phyloP scores from a whole-genome alignment of 352 stramenopile genomes.

The Phytopythium sindhum region DNA sequence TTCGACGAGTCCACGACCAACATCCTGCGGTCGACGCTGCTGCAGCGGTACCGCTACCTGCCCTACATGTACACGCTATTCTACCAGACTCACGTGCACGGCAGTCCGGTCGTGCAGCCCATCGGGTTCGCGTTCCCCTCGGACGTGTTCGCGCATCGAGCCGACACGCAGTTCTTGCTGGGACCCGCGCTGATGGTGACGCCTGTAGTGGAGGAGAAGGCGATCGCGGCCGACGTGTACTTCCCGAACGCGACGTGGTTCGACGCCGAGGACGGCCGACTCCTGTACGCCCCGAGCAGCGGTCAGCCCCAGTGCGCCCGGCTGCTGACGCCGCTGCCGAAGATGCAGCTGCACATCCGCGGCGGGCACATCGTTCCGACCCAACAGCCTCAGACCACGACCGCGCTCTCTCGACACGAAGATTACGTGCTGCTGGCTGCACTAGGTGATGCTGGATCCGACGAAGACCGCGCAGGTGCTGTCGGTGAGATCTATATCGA shows the following conservation, averaged over 20 bases:
- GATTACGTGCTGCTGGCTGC: conserved; percentile 55
- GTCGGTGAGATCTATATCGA: conserved; percentile 73
- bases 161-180: conserved; percentile 74
- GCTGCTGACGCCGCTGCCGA: conserved; percentile 50
- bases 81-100: conserved; percentile 44
- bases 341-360: conserved; percentile 62
- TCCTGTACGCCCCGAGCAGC: not conserved
- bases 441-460: conserved; percentile 17
- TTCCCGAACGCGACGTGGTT: conserved; percentile 76
- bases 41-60: conserved; percentile 65
- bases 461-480: conserved; percentile 15
- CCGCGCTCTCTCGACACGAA: conserved; percentile 48
- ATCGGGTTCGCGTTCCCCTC: conserved; percentile 67
- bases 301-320: not conserved
- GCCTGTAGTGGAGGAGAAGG: conserved; percentile 61
- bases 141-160: conserved; percentile 28
- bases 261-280: conserved; percentile 40
- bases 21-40: conserved; percentile 53
- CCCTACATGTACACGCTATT: conserved; percentile 88
- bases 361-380: conserved; percentile 61
- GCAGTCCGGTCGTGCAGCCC: conserved; percentile 43
- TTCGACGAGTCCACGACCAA: conserved; percentile 66
- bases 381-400: conserved; percentile 54
- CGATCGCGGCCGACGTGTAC: conserved; percentile 56
- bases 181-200: conserved; percentile 74